Conservation (phyloP, 2,329 filamentous ascomycete species). For the Aschersonia sp. region DNA sequence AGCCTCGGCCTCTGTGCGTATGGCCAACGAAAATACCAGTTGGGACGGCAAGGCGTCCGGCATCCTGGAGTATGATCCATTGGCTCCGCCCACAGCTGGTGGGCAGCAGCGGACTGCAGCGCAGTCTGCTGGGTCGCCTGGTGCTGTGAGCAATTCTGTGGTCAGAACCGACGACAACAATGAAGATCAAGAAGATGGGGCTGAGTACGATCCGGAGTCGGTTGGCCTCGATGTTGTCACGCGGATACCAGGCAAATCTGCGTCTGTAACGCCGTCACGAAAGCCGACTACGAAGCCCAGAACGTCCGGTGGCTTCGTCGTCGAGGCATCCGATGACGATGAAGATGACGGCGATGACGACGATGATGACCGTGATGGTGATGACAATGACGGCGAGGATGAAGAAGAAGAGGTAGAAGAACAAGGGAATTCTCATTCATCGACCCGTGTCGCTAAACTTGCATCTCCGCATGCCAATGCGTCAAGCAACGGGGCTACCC, state of each 20-base stretch:
- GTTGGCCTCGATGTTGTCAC: slow-evolving; percentile 27
- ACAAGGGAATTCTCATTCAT: neutral
- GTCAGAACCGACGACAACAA: slow-evolving; percentile 35
- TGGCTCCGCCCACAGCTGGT: slow-evolving; percentile 33
- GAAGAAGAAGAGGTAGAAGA: no score
- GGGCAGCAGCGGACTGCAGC: slow-evolving; percentile 38
- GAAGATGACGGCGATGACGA: slow-evolving; percentile 19
- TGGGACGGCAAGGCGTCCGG: slow-evolving; percentile 40
- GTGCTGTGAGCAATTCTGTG: slow-evolving; percentile 33
- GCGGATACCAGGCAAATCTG: slow-evolving; percentile 18
- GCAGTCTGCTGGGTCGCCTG: slow-evolving; percentile 27
- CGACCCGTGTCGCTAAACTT: neutral
- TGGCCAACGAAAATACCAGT: slow-evolving; percentile 26
- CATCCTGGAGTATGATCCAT: slow-evolving; percentile 36
- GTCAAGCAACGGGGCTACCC: slow-evolving; percentile 8
- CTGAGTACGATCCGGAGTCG: slow-evolving; percentile 44
- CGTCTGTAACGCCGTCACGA: slow-evolving; percentile 13
- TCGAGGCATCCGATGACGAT: slow-evolving; percentile 45
- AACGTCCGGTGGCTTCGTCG: slow-evolving; percentile 43
- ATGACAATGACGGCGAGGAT: neutral
- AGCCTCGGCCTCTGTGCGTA: slow-evolving; percentile 6
- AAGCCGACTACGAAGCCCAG: slow-evolving; percentile 35
- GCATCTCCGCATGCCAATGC: slow-evolving; percentile 3
- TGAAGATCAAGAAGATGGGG: slow-evolving; percentile 36
- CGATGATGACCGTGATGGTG: slow-evolving; percentile 5